These are phyloP conservation scores for Eucalyptus pauciflora DNA, from an alignment of 345 rosid genomes.

Conservation along the genomic window DNA sequence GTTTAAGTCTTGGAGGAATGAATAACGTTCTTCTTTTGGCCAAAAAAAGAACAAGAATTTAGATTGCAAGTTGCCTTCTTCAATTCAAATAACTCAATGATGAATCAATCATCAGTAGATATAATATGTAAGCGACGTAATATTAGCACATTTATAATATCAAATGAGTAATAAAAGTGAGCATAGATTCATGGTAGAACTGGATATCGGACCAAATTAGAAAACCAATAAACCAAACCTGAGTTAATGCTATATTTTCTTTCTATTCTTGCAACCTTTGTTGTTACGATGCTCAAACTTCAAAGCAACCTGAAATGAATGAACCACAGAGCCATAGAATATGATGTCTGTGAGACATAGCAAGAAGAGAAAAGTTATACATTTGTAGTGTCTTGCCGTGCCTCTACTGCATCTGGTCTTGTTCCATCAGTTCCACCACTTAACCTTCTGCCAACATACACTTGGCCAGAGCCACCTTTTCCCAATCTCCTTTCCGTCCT, in stretches of 20 bases:
- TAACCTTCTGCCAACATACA: conserved; percentile 78
- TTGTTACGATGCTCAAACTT: conserved; percentile 84
- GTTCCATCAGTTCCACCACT: conserved; percentile 53
- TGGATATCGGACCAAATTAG: neutral
- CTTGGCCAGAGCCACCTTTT: conserved; percentile 99
- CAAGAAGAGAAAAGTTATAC: neutral
- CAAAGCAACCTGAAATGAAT: conserved; percentile 60
- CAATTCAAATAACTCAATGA: neutral
- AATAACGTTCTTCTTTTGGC: neutral
- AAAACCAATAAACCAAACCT: neutral
- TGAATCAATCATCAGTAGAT: neutral
- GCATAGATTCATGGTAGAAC: neutral
- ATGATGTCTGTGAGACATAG: neutral
- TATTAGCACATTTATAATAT: neutral
- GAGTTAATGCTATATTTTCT: neutral
- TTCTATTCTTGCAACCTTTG: conserved; percentile 59
- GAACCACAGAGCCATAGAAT: neutral
- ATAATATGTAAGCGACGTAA: neutral
- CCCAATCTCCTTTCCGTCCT: conserved; percentile 79
- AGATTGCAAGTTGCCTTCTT: neutral
- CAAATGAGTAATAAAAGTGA: neutral
- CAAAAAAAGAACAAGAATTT: neutral
- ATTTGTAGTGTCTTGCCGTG: neutral
- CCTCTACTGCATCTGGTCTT: conserved; percentile 76
- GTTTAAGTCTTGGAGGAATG: neutral